A percentile compares a stretch with the other conserved stretches of the same genome.
phyloP scores from a whole-genome alignment of 352 stramenopile species.

The Phytophthora megakarya region DNA sequence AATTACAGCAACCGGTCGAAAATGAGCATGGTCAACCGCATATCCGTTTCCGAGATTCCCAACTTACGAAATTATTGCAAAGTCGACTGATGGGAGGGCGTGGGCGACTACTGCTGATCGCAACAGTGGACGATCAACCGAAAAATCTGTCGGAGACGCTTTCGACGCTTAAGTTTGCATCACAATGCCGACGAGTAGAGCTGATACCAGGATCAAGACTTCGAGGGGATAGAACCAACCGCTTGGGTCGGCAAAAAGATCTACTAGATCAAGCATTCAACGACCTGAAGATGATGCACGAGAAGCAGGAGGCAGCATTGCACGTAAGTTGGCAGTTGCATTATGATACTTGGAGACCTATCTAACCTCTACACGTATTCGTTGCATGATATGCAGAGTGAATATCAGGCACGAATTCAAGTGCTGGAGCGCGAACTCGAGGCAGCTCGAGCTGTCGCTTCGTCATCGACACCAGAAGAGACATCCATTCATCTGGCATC shows the following conservation, averaged over 20 bases:
- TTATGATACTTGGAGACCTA: neutral
- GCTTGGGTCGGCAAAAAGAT: slow-evolving; percentile 22
- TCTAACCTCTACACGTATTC: neutral
- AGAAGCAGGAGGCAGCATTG: slow-evolving; percentile 53
- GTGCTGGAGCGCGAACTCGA: slow-evolving; percentile 41
- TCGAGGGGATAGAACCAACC: slow-evolving; percentile 14
- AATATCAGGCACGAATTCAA: slow-evolving; percentile 50
- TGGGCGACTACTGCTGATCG: slow-evolving; percentile 61
- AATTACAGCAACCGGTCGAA: neutral
- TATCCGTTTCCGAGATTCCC: slow-evolving; percentile 74
- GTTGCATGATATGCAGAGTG: slow-evolving; percentile 20
- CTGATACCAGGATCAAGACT: slow-evolving; percentile 30
- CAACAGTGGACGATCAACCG: slow-evolving; percentile 61
- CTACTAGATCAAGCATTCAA: slow-evolving; percentile 53
- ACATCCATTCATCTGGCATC: slow-evolving; percentile 28
- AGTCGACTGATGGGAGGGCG: slow-evolving; percentile 48
- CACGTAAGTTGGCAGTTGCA: slow-evolving; percentile 33
- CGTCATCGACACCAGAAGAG: neutral
- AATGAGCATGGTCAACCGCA: slow-evolving; percentile 33
- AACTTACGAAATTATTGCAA: slow-evolving; percentile 76
- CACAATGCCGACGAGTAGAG: slow-evolving; percentile 65
- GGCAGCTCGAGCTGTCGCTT: slow-evolving; percentile 3
- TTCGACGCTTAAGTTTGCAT: slow-evolving; percentile 79
- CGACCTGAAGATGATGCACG: slow-evolving; percentile 57
- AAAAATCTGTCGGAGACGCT: slow-evolving; percentile 67